phyloP scores from a whole-genome alignment of 2,329 filamentous ascomycete genomes.

The Metarhizium sp. region DNA sequence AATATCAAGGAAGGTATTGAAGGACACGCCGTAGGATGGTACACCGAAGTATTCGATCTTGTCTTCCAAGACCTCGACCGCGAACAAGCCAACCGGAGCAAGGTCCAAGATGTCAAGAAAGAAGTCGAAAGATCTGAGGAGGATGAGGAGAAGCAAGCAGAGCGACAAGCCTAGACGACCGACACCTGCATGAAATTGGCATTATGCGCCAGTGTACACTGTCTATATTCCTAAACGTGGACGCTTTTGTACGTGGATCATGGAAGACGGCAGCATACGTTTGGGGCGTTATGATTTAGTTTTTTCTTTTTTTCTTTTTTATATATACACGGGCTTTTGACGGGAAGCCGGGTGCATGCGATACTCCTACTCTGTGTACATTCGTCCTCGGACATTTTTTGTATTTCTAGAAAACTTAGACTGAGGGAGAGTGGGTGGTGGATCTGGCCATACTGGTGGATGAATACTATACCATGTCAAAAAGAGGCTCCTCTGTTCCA shows the following conservation, averaged over 20 bases:
- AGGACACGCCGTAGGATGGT: conserved; percentile 87
- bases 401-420: conserved; percentile 1
- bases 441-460: neutral
- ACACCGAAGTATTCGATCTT: conserved; percentile 83
- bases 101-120: conserved; percentile 46
- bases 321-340: neutral
- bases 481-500: neutral
- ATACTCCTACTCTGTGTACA: conserved; percentile 4
- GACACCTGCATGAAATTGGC: neutral
- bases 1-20: conserved; percentile 97
- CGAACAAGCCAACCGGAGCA: conserved; percentile 66
- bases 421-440: too few species aligned
- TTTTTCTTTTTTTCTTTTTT: neutral
- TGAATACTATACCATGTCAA: neutral
- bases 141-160: conserved; percentile 18
- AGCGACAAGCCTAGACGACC: neutral
- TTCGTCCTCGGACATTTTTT: neutral
- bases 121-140: conserved; percentile 28
- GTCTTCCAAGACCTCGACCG: conserved; percentile 77
- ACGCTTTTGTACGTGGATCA: neutral
- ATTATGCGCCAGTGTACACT: neutral
- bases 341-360: neutral
- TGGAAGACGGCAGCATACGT: neutral
- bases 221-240: conserved; percentile 1
- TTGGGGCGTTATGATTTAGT: neutral